Percentiles rank a stretch among this genome's conserved stretches.
These are phyloP conservation scores for Hibiscus mutabilis DNA, from an alignment of 345 rosid genomes.

Conservation along the genomic window DNA sequence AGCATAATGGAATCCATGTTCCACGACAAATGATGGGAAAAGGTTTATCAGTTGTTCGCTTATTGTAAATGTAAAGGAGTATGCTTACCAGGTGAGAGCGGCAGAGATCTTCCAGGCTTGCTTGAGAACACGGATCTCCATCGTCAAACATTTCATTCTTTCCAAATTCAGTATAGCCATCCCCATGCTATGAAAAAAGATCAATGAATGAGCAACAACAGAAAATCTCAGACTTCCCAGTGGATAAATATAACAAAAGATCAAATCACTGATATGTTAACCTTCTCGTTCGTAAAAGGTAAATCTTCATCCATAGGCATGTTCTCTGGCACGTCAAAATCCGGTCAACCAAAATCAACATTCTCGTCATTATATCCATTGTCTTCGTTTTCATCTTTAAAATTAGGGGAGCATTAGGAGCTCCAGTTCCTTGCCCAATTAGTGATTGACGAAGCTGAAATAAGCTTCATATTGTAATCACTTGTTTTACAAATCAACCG, in stretches of 20 bases:
- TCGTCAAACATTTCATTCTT: conserved; percentile 34
- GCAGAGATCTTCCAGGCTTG: conserved; percentile 92
- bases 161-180: conserved; percentile 25
- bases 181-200: conserved; percentile 30
- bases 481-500: conserved; percentile 11
- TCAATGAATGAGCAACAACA: conserved; percentile 16
- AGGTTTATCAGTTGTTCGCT: neutral
- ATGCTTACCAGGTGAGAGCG: conserved; percentile 83
- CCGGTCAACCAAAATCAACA: conserved; percentile 45
- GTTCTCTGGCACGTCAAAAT: conserved; percentile 43
- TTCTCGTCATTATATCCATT: conserved; percentile 40
- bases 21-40: neutral
- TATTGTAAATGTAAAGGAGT: neutral
- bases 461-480: no score
- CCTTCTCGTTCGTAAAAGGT: conserved; percentile 31
- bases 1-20: neutral
- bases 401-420: conserved; percentile 26
- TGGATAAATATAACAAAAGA: conserved; percentile 3
- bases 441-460: conserved; percentile 75
- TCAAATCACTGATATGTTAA: conserved; percentile 14
- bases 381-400: conserved; percentile 29
- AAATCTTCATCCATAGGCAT: conserved; percentile 51
- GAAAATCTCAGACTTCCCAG: neutral
- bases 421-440: conserved; percentile 34
- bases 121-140: conserved; percentile 40